phyloP scores from a whole-genome alignment of 768 basidiomycete genomes.

The Boletus bicolor region DNA sequence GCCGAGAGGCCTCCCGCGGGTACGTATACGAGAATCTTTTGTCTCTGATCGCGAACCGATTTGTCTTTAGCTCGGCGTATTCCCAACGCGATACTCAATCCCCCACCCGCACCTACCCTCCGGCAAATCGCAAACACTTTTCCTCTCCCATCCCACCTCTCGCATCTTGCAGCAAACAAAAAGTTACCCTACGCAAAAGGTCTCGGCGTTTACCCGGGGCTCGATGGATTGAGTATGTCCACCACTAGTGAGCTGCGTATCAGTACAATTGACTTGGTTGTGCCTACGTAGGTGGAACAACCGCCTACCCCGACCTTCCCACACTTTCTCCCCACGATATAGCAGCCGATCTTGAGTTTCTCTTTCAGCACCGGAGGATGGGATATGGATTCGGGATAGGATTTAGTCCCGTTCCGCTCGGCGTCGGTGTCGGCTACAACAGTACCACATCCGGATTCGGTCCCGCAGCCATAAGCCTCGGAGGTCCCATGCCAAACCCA shows the following conservation, averaged over 20 bases:
- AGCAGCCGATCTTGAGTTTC: constrained; percentile 50
- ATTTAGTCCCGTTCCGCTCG: constrained; percentile 23
- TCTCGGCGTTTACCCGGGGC: constrained; percentile 15
- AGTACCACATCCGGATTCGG: constrained; percentile 14
- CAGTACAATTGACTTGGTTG: constrained; percentile 12
- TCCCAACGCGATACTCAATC: constrained; percentile 49
- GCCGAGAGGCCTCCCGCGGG: constrained; percentile 74
- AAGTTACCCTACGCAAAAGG: constrained; percentile 16
- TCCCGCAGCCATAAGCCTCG: constrained; percentile 17
- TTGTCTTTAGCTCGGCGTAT: constrained; percentile 49
- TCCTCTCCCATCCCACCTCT: constrained; percentile 40
- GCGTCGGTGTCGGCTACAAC: constrained; percentile 17
- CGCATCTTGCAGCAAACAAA: constrained; percentile 22
- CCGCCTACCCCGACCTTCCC: constrained; percentile 31
- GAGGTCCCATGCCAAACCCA: constrained; percentile 11
- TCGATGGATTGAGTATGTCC: constrained; percentile 21
- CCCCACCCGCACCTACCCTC: constrained; percentile 57
- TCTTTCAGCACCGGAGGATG: constrained; percentile 42
- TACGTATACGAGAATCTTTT: constrained; percentile 34
- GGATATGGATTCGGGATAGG: constrained; percentile 26
- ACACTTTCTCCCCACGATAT: constrained; percentile 48
- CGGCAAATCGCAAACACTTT: constrained; percentile 64
- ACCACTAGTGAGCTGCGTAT: constrained; percentile 2
- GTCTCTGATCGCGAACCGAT: constrained; percentile 3
- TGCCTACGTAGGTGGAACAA: constrained; percentile 41